Base-by-base conservation (phyloP, 2,329 filamentous ascomycete genomes). In the Phialophora verrucosa region DNA sequence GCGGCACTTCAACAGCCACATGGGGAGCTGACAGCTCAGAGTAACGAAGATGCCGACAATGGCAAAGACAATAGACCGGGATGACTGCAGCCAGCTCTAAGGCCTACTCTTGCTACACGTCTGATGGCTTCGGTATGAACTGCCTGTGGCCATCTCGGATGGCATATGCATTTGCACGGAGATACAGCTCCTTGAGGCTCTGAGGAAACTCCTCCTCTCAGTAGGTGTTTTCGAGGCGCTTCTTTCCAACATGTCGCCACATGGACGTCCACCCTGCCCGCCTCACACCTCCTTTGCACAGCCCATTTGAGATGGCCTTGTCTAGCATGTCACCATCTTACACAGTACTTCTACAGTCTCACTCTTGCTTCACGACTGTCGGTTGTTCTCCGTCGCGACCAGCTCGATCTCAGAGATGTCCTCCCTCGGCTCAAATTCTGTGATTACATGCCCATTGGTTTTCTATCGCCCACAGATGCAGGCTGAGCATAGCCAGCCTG, bases 311-410 rank as follows among this genome's bases (percentile, higher is more conserved):
- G 2, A 2, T 35, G 10, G 11, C 2, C 10, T 35, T 11, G 10
- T 35, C 32, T 12, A 12, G 32, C 32, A 35, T 35, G 32, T 35
- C 32, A 35, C 10, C 32, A 11, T 35, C 32, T 35, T 12, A 35
- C 32, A 35, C 32, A 35, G 3, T 12, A 3, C 32, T 12, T 35
- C 17, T 23, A 49, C 17, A 20, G 44, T 49, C 44, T 49, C 44
- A 49, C 17, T 49, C 44, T 49, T 49, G 44, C 44, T 49, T 20
- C 44, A 49, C 20, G 44, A 49, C 44, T 20, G 44, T 20, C 44
- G 17, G 44, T 7, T 49, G 44, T 4, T 49, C 17, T 20, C 17
- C 17, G 3, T 23, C 20, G 6, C 44, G 44, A 49, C 6, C 44
- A 3, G 4, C 44, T 47, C 44, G 0, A 7, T 1, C 17, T 6